Conservation (phyloP, 192 early-diverging fungal genomes). For the Backusella sp. region DNA sequence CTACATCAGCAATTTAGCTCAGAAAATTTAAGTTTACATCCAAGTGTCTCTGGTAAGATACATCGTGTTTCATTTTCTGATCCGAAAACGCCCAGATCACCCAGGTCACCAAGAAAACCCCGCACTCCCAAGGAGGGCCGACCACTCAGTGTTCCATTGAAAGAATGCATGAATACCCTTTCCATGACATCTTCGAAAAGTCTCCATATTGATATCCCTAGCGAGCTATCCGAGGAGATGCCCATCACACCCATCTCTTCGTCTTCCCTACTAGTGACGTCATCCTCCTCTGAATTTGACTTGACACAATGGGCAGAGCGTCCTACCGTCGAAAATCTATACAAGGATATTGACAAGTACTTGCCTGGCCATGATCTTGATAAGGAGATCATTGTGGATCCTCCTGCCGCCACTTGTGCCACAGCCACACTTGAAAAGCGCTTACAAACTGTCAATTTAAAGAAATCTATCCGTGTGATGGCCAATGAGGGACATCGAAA, state of each 20-base stretch:
- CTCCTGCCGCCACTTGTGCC: not conserved
- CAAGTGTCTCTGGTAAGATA: conserved; percentile 12
- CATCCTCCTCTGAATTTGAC: not conserved
- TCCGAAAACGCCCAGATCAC: not conserved
- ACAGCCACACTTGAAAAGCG: conserved; percentile 13
- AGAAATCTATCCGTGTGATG: conserved; percentile 52
- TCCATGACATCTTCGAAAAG: not conserved
- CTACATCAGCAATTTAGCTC: not conserved
- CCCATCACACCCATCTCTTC: not conserved
- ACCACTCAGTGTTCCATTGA: conserved; percentile 1
- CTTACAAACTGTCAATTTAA: conserved; percentile 27
- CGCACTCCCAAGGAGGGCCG: not conserved
- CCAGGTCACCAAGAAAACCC: conserved; percentile 1
- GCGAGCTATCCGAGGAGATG: not conserved
- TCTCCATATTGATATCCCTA: conserved; percentile 2
- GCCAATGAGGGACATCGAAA: conserved; percentile 44
- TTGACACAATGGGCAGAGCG: conserved; percentile 45
- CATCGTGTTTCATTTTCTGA: conserved; percentile 3
- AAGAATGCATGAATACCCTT: not conserved
- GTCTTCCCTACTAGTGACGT: not conserved
- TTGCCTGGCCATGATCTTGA: conserved; percentile 50
- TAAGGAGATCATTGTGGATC: conserved; percentile 49
- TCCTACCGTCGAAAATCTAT: conserved; percentile 65
- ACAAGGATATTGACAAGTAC: conserved; percentile 66
- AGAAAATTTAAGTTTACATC: conserved; percentile 13